Evolutionary conservation across 768 basidiomycete species (phyloP).

Genomic region (Hortiboletus flavorubellus): DNA sequence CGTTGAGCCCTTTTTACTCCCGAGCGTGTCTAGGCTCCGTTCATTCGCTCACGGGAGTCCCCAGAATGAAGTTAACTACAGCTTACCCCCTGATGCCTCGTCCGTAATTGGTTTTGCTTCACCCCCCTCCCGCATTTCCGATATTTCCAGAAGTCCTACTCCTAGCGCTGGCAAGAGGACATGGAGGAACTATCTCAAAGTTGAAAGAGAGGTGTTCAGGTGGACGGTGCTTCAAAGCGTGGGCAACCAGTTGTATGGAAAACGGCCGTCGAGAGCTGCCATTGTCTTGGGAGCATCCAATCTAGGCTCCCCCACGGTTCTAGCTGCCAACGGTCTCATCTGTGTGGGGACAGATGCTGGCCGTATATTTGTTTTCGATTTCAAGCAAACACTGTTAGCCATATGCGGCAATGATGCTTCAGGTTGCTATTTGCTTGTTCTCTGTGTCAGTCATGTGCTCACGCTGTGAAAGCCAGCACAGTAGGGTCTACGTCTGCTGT

Average conservation of each 20-base stretch:
- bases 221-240: constrained; percentile 71
- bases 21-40: constrained; percentile 76
- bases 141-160: constrained; percentile 68
- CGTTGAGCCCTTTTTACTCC: constrained; percentile 62
- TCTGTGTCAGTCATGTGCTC: constrained; percentile 17
- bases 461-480: constrained; percentile 44
- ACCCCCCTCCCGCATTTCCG: constrained; percentile 62
- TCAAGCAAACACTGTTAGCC: constrained; percentile 78
- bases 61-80: constrained; percentile 40
- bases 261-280: constrained; percentile 55
- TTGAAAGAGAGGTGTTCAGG: constrained; percentile 60
- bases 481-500: constrained; percentile 84
- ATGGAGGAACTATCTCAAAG: constrained; percentile 16
- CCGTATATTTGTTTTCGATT: constrained; percentile 80
- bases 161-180: constrained; percentile 34
- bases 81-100: constrained; percentile 43
- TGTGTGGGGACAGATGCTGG: constrained; percentile 86
- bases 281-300: constrained; percentile 56
- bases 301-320: constrained; percentile 68
- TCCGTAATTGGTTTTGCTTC: constrained; percentile 46
- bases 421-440: constrained; percentile 41
- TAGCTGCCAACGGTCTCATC: constrained; percentile 83
- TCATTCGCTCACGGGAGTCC: constrained; percentile 55
- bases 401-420: constrained; percentile 70
- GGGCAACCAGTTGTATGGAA: constrained; percentile 52